phyloP scores from a whole-genome alignment of 2,329 filamentous ascomycete genomes.

The Sporothrix mexicana region DNA sequence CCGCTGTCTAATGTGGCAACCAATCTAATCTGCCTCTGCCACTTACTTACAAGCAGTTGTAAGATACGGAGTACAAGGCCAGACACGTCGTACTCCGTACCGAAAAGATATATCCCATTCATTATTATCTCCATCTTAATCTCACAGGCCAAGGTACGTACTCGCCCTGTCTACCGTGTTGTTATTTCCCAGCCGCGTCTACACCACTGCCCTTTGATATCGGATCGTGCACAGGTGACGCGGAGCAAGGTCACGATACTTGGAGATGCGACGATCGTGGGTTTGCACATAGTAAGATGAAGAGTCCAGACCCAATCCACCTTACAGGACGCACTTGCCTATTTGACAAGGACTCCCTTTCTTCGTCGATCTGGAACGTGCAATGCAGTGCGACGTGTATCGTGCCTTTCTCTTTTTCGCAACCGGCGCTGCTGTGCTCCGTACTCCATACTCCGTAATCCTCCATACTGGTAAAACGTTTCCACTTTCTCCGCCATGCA shows the following conservation, averaged over 20 bases:
- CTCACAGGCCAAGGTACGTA: not conserved
- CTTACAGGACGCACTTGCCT: not conserved
- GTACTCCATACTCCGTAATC: too few species aligned
- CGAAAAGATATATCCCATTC: too few species aligned
- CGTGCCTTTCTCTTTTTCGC: constrained; percentile 4
- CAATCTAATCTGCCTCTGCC: constrained; percentile 14
- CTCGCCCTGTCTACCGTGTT: not conserved
- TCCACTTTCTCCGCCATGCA: constrained; percentile 20
- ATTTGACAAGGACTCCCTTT: too few species aligned
- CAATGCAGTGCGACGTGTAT: constrained; percentile 13
- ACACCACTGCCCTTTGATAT: not conserved
- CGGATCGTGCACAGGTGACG: not conserved
- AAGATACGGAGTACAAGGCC: too few species aligned
- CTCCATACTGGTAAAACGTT: not conserved
- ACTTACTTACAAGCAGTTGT: not conserved
- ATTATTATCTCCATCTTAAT: not conserved
- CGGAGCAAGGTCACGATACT: constrained; percentile 6
- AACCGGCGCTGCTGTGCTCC: not conserved
- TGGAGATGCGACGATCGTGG: not conserved
- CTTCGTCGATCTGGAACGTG: not conserved
- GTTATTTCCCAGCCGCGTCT: constrained; percentile 12
- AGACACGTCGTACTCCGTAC: too few species aligned
- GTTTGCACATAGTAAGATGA: too few species aligned
- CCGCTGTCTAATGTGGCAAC: constrained; percentile 12
- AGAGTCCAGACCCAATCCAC: too few species aligned